A percentile compares a stretch with the other conserved stretches of the same genome.
Evolutionary conservation across 768 basidiomycete species (phyloP).

Genomic region (Calocybe cyanea): DNA sequence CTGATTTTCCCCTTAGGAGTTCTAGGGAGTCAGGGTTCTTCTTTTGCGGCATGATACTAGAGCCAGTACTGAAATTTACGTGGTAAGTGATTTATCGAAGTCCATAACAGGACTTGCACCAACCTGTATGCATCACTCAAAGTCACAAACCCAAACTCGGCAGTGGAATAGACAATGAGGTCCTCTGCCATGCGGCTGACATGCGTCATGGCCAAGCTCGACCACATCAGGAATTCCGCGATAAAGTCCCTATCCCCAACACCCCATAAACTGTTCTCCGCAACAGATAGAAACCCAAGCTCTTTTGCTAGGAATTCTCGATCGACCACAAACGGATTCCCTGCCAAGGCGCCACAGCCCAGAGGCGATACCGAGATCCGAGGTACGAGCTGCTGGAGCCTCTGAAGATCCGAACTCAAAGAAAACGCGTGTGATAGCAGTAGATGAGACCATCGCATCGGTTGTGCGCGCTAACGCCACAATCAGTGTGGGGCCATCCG

Average conservation of each 20-base stretch:
- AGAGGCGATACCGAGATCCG: conserved; percentile 92
- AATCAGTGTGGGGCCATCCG: not conserved
- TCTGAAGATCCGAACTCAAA: conserved; percentile 85
- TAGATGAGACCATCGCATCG: conserved; percentile 98
- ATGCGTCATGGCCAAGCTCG: conserved; percentile 88
- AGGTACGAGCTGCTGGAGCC: conserved; percentile 78
- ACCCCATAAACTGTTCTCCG: conserved; percentile 96
- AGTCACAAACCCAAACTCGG: conserved; percentile 96
- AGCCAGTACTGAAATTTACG: conserved; percentile 71
- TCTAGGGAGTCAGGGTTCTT: conserved; percentile 98
- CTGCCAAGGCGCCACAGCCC: conserved; percentile 92
- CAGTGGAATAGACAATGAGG: conserved; percentile 92
- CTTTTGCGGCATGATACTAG: conserved; percentile 99
- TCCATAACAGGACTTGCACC: conserved; percentile 11
- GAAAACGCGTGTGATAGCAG: conserved; percentile 94
- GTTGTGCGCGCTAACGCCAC: conserved; percentile 79
- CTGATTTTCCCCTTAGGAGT: conserved; percentile 91
- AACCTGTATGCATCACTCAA: conserved; percentile 97
- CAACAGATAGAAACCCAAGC: conserved; percentile 82
- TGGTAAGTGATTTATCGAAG: not conserved
- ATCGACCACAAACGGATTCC: conserved; percentile 93
- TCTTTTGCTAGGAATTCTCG: conserved; percentile 89
- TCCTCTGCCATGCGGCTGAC: conserved; percentile 95
- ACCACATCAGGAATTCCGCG: conserved; percentile 97
- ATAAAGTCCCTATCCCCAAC: conserved; percentile 97